Percentiles rank a stretch among this genome's conserved stretches.
Evolutionary conservation across 2,329 filamentous ascomycete species (phyloP).

Genomic region (Colletotrichum filicis): DNA sequence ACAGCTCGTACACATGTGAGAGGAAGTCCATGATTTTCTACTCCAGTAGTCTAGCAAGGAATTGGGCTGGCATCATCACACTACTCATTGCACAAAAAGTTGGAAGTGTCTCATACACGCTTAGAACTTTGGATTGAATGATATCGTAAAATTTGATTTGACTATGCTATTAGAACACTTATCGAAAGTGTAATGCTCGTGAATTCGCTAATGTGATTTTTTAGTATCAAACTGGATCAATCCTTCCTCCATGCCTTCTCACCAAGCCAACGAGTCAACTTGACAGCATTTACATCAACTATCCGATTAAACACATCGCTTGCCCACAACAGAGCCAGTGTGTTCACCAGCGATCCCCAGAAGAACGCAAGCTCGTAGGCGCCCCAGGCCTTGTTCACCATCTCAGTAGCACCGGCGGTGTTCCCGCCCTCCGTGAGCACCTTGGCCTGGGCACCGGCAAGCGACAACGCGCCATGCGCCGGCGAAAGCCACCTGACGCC

Average conservation of each 20-base stretch:
- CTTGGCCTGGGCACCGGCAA: neutral
- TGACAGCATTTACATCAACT: conserved; percentile 4
- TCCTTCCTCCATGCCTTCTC: conserved; percentile 19
- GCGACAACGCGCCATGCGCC: neutral
- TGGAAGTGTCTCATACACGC: too few species aligned
- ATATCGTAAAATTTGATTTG: neutral
- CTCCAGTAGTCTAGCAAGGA: accelerated
- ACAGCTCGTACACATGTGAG: too few species aligned
- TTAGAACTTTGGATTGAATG: accelerated
- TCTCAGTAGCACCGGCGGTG: neutral
- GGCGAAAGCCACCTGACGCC: conserved; percentile 42
- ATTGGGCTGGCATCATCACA: too few species aligned
- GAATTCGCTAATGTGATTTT: too few species aligned
- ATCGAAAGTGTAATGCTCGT: neutral
- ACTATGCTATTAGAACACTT: neutral
- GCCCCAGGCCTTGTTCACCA: neutral
- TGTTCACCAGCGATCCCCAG: conserved; percentile 1
- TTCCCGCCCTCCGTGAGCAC: neutral
- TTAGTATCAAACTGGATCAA: neutral
- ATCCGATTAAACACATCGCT: conserved; percentile 17
- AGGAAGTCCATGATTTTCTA: too few species aligned
- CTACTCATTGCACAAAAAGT: too few species aligned
- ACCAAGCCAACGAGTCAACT: conserved; percentile 6
- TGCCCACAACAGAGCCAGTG: conserved; percentile 11
- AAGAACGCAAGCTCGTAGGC: neutral